Evolutionary conservation across 305 asterid species (phyloP), one percentile per base, ranked within the genome.

Genomic region (Solanum hybrid): DNA sequence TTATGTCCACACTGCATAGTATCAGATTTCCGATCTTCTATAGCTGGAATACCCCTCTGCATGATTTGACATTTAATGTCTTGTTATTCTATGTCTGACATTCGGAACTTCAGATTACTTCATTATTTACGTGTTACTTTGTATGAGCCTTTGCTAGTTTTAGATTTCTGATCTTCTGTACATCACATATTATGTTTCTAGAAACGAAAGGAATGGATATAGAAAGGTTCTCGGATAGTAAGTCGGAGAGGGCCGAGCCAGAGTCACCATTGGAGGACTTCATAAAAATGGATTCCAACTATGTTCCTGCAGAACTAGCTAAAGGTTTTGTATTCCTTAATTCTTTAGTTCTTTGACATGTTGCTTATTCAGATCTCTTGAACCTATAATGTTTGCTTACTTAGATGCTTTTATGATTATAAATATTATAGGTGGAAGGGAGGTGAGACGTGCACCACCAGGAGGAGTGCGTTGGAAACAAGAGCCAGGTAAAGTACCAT

Each of bases 261-360:
- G 94, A 92, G 91, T 90, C 90, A 15, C 94, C 91, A 27, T 94
- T 96, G 79, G 90, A 92, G 90, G 78, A 95, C 89, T 92, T 91
- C 73, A 94, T 95, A 60, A 90, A 51, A 56, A 92, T 94, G 91
- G 94, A 77, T 72, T 71, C 91, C 1, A 93, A 91, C 85, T 91
- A 95, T 90, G 89, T 94, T 89, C 98, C 98, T 10, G 95, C 94
- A 37, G 99, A 96, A 91, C 92, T 95, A 89, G 95, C 93, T 36
- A 85, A 90, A 94, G 97, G 96, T 95, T 84, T 84, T 85, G 90
- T 91, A 17, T 77, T 77, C 79, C 80, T 82, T 78, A 66, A 78
- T 14, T 77, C 45, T 66, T 38, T 15, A 73, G 69, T 85, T 85
- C 42, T 85, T 56, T 56, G 32, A 60, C 45, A 11, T 85, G 77